Evolutionary conservation across 768 basidiomycete species (phyloP).

Genomic region (Sarcodon aspratus): DNA sequence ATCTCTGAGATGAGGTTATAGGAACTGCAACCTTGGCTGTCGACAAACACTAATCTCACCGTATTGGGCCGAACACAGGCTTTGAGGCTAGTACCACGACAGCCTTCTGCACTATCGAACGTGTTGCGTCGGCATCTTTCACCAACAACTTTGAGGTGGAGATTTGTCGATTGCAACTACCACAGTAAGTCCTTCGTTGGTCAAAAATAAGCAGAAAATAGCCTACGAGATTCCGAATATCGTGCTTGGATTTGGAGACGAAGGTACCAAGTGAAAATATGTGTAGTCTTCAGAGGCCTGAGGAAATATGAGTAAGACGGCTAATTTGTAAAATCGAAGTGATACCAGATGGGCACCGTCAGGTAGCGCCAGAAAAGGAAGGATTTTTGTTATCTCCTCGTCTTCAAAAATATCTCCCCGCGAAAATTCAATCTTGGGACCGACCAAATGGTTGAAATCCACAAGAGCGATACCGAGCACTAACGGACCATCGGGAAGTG

Average conservation of each 20-base stretch:
- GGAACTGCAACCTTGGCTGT: neutral
- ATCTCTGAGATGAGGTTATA: conserved; percentile 36
- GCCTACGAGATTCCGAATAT: conserved; percentile 93
- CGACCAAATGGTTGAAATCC: conserved; percentile 93
- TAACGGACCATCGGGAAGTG: conserved; percentile 45
- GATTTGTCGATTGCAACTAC: conserved; percentile 92
- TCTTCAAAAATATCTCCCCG: conserved; percentile 73
- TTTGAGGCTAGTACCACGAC: conserved; percentile 89
- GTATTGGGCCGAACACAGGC: conserved; percentile 89
- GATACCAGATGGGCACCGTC: conserved; percentile 91
- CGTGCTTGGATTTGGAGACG: conserved; percentile 60
- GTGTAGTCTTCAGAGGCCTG: conserved; percentile 91
- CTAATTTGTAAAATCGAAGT: conserved; percentile 1
- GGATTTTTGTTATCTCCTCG: conserved; percentile 71
- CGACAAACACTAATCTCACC: conserved; percentile 29
- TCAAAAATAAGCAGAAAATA: neutral
- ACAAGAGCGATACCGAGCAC: conserved; percentile 85
- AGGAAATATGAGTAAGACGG: conserved; percentile 7
- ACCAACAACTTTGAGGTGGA: conserved; percentile 66
- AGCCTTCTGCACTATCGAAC: conserved; percentile 95
- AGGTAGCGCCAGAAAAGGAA: conserved; percentile 93
- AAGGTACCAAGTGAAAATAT: conserved; percentile 86
- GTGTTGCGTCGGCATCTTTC: conserved; percentile 77
- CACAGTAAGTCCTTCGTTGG: neutral
- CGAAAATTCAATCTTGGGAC: conserved; percentile 83